Conservation (phyloP, 176 grass and related monocot genomes). For the Eragrostis nindensis region DNA sequence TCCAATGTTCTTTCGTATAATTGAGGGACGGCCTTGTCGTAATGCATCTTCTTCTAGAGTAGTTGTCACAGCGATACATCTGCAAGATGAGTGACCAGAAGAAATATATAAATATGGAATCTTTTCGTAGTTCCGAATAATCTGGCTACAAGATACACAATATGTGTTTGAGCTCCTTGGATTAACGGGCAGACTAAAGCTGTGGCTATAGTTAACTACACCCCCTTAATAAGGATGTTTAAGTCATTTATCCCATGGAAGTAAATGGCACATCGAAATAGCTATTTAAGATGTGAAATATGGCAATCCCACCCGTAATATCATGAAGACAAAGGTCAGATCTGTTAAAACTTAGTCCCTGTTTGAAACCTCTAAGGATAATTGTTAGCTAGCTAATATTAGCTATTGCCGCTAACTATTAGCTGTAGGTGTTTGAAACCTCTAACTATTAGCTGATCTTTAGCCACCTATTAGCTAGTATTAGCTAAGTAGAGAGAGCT, state of each 20-base stretch:
- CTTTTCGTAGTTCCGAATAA: too few relatives aligned
- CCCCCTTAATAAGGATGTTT: slow-evolving; percentile 3
- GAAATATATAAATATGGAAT: slow-evolving; percentile 27
- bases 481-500: too few relatives aligned
- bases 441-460: too few relatives aligned
- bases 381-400: too few relatives aligned
- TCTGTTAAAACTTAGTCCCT: slow-evolving; percentile 33
- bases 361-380: too few relatives aligned
- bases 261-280: slow-evolving; percentile 1
- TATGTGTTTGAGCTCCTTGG: too few relatives aligned
- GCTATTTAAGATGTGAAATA: slow-evolving; percentile 18
- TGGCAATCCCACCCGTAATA: neutral
- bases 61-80: slow-evolving; percentile 96
- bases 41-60: slow-evolving; percentile 76
- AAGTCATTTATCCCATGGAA: neutral
- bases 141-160: too few relatives aligned
- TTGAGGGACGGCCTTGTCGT: slow-evolving; percentile 68
- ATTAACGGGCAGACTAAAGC: too few relatives aligned
- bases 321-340: slow-evolving; percentile 1
- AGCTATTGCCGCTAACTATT: too few relatives aligned
- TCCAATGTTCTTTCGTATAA: slow-evolving; percentile 87
- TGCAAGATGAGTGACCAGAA: slow-evolving; percentile 52
- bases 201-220: neutral
- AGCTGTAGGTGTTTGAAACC: too few relatives aligned
- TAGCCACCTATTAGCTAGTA: too few relatives aligned